Conservation (phyloP, 768 basidiomycete species). For the Ramaria sp. region DNA sequence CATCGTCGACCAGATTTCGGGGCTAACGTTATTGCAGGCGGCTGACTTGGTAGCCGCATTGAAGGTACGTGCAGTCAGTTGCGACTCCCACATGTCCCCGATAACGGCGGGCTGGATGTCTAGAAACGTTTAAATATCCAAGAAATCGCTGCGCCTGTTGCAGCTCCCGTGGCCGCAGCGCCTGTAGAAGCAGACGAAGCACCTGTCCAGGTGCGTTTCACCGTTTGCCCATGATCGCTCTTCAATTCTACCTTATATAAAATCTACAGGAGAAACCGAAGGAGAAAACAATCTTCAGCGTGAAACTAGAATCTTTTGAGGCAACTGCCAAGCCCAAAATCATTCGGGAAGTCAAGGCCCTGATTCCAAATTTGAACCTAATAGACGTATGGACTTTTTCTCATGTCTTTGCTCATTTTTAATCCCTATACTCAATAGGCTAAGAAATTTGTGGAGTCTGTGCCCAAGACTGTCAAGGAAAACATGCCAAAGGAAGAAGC, state of each 20-base stretch:
- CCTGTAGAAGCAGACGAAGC: slow-evolving; percentile 49
- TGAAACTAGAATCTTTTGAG: slow-evolving; percentile 92
- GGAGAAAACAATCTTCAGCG: slow-evolving; percentile 96
- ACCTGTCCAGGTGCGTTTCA: slow-evolving; percentile 44
- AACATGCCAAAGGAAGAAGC: slow-evolving; percentile 94
- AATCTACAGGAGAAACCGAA: slow-evolving; percentile 77
- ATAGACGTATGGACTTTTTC: slow-evolving; percentile 66
- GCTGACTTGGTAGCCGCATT: slow-evolving; percentile 86
- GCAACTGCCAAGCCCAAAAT: slow-evolving; percentile 89
- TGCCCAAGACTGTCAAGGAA: slow-evolving; percentile 90
- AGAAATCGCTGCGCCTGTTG: slow-evolving; percentile 88
- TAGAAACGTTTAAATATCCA: slow-evolving; percentile 92
- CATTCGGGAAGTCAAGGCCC: slow-evolving; percentile 93
- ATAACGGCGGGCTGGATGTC: not conserved
- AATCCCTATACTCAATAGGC: slow-evolving; percentile 42
- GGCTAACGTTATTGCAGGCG: slow-evolving; percentile 83
- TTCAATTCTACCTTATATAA: not conserved
- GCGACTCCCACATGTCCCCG: not conserved
- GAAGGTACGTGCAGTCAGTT: slow-evolving; percentile 46
- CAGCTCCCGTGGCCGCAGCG: slow-evolving; percentile 45
- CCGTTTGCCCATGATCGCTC: not conserved
- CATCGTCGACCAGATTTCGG: slow-evolving; percentile 90
- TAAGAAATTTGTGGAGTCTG: slow-evolving; percentile 97
- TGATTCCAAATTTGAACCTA: slow-evolving; percentile 91
- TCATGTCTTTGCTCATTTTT: not conserved